These are phyloP conservation scores for Pleodorina starrii DNA, from an alignment of 139 green algal genomes.

Conservation along the genomic window DNA sequence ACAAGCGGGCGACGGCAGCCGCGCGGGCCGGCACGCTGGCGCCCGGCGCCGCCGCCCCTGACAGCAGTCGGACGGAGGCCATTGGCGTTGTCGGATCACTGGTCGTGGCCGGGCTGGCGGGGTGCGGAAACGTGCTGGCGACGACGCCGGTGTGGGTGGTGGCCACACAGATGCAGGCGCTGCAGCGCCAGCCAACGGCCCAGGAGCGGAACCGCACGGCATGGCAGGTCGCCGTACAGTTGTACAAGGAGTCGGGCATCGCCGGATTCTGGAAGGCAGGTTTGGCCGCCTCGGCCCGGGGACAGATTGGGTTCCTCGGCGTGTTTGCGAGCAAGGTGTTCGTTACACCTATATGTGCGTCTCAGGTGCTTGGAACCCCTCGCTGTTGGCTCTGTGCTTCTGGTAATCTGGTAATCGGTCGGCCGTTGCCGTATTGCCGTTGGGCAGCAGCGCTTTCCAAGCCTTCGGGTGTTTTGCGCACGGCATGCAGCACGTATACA, in stretches of 20 bases:
- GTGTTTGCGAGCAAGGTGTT: no score
- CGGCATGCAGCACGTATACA: no score
- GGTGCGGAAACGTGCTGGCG: conserved; percentile 86
- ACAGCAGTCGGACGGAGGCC: conserved; percentile 45
- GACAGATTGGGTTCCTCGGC: no score
- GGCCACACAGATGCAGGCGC: conserved; percentile 89
- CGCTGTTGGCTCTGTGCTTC: no score
- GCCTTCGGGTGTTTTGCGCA: no score
- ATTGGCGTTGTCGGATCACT: conserved; percentile 82
- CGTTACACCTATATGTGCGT: no score
- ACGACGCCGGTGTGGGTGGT: conserved; percentile 97
- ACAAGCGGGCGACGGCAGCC: not conserved
- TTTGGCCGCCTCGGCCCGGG: no score
- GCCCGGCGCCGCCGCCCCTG: not conserved
- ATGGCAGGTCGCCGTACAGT: conserved; percentile 55
- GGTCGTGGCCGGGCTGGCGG: conserved; percentile 82
- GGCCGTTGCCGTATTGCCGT: no score
- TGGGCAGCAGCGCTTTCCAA: no score
- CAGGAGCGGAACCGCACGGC: not conserved
- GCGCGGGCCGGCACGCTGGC: not conserved
- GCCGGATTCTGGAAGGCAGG: conserved; percentile 85
- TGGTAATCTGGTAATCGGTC: no score
- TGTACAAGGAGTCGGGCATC: conserved; percentile 71
- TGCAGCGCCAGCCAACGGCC: conserved; percentile 47
- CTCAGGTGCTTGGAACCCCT: no score